phyloP scores from a whole-genome alignment of 1,284 basidiomycete genomes.

The Malassezia obtusa region DNA sequence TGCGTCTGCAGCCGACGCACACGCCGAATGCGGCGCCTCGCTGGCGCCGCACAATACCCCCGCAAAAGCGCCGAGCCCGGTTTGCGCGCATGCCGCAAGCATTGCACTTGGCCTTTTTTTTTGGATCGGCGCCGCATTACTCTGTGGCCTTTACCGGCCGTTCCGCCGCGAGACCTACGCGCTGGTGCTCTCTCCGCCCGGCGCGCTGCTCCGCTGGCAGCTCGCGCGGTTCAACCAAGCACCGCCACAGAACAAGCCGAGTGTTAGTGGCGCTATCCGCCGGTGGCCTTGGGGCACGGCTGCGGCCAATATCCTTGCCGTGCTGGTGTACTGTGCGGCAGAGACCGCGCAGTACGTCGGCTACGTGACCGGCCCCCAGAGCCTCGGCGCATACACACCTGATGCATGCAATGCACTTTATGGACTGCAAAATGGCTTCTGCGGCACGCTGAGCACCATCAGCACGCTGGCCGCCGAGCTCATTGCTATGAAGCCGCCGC shows the following conservation, averaged over 20 bases:
- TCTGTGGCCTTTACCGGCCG: constrained; percentile 65
- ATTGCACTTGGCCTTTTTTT: constrained; percentile 25
- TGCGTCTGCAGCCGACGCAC: no score
- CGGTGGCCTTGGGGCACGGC: constrained; percentile 78
- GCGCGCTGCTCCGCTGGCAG: constrained; percentile 71
- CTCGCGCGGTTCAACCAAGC: constrained; percentile 62
- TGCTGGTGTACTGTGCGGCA: constrained; percentile 19
- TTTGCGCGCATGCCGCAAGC: background rate
- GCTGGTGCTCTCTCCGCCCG: constrained; percentile 78
- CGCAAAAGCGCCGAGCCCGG: no score
- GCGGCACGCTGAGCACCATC: constrained; percentile 85
- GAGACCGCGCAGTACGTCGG: constrained; percentile 29
- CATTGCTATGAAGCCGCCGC: constrained; percentile 52
- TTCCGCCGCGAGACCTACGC: constrained; percentile 73
- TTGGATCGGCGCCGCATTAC: constrained; percentile 56
- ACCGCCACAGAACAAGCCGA: constrained; percentile 54
- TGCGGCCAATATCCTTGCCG: constrained; percentile 67
- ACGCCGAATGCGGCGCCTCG: no score
- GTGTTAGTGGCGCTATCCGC: constrained; percentile 52
- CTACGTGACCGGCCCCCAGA: background rate
- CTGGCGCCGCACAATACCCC: no score
- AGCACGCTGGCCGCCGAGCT: constrained; percentile 84
- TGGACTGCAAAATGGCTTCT: constrained; percentile 72
- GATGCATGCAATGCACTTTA: constrained; percentile 31
- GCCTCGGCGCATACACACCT: constrained; percentile 6